Percentiles rank a stretch among this genome's conserved stretches.
Evolutionary conservation across 1,284 basidiomycete species (phyloP).

Genomic region (Testicularia cyperi): DNA sequence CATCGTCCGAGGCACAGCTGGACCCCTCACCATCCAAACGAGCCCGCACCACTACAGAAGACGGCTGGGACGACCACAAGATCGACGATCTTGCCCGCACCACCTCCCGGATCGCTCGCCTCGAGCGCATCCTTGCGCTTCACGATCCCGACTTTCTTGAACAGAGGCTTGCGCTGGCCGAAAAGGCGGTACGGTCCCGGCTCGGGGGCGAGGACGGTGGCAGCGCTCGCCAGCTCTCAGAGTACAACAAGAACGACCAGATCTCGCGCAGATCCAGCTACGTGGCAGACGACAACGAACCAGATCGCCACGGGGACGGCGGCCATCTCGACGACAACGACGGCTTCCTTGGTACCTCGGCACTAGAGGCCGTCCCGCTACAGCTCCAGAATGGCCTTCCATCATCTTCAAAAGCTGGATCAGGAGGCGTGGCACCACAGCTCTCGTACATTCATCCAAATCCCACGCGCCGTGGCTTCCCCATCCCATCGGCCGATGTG

Average conservation of each 20-base stretch:
- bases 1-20: not conserved
- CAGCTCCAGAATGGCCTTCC: slow-evolving; percentile 29
- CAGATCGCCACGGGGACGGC: slow-evolving; percentile 23
- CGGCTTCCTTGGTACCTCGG: slow-evolving; percentile 31
- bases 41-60: slow-evolving; percentile 12
- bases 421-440: slow-evolving; percentile 20
- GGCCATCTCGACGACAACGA: slow-evolving; percentile 37
- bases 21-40: slow-evolving; percentile 7
- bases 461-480: slow-evolving; percentile 32
- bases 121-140: slow-evolving; percentile 31
- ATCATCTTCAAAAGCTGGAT: slow-evolving; percentile 1
- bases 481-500: slow-evolving; percentile 30
- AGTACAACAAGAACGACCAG: slow-evolving; percentile 2
- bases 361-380: slow-evolving; percentile 31
- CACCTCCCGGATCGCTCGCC: slow-evolving; percentile 23
- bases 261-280: slow-evolving; percentile 20
- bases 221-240: not conserved
- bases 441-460: slow-evolving; percentile 34
- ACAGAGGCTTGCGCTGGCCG: slow-evolving; percentile 28
- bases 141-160: slow-evolving; percentile 30
- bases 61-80: slow-evolving; percentile 31
- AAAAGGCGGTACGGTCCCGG: slow-evolving; percentile 21
- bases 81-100: slow-evolving; percentile 31
- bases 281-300: slow-evolving; percentile 23
- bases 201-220: slow-evolving; percentile 17